phyloP scores from a whole-genome alignment of 768 basidiomycete genomes.

The Pleurotus citrinopileatus region DNA sequence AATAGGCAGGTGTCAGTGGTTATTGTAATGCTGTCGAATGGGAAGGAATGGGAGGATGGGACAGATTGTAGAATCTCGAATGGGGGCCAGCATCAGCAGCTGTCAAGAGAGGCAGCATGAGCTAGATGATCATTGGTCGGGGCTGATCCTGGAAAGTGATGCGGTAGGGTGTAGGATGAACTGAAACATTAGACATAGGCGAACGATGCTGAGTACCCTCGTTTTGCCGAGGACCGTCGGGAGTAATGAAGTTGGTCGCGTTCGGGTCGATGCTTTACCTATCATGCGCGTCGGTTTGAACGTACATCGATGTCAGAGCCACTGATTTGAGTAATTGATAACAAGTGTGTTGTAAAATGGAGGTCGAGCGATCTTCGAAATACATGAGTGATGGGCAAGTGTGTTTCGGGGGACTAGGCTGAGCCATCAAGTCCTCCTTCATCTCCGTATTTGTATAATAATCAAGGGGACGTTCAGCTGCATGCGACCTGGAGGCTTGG shows the following conservation, averaged over 20 bases:
- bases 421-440: neutral
- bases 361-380: neutral
- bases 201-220: neutral
- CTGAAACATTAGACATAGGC: neutral
- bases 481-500: neutral
- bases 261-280: neutral
- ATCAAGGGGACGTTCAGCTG: neutral
- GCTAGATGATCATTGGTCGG: neutral
- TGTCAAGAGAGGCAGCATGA: neutral
- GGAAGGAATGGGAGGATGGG: neutral
- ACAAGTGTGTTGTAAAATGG: neutral
- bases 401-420: neutral
- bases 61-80: too few relatives aligned
- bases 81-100: neutral
- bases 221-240: neutral
- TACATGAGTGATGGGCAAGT: neutral
- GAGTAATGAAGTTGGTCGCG: neutral
- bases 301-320: neutral
- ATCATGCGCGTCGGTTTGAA: neutral
- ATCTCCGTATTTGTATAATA: neutral
- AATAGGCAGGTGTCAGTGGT: neutral
- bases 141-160: neutral
- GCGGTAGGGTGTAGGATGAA: neutral
- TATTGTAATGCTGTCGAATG: too few relatives aligned
- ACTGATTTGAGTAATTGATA: slow-evolving; percentile 6